Evolutionary conservation across 2,329 filamentous ascomycete species (phyloP), one percentile per base, ranked within the genome.

Genomic region (Microcyclosporella mali): DNA sequence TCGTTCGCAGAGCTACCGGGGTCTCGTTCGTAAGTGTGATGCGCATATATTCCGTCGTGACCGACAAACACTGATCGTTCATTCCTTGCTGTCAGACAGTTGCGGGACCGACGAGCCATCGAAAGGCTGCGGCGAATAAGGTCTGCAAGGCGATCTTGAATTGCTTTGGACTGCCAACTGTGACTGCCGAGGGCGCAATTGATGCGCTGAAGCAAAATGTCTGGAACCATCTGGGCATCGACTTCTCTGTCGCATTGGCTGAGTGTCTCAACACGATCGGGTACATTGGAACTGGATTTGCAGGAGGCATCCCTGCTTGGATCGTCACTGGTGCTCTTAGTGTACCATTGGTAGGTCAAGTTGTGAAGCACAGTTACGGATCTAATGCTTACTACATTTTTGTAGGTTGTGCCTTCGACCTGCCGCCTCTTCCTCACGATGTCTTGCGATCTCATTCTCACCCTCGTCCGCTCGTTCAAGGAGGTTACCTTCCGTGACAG

Each of bases 361-460:
- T 25, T 25, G 21, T 25, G n/a, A 10, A n/a, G 14, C 11, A 33
- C 32, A 18, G 14, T 17, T 10, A 17, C 32, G 10, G 10, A 4
- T 10, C 17, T 4, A 15, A 15, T 17, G 14, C 15, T 15, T 15
- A 33, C 18, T 17, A 17, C 32, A 9, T 14, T 21, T 12, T 21
- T 17, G 11, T 17, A 21, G 9, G 25, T 61, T 9, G 56, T 58
- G 0, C 61, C 60, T n/a, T 50, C 59, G 7, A 61, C 59, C 12
- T 57, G 58, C 29, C 46, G 59, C 21, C 54, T 64, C 38, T 50
- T 64, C 44, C 54, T 64, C 31, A 59, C 60, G 35, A 60, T 60
- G 51, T 52, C 60, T 6, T 59, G 53, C 43, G 61, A 64, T 31
- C 51, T 63, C 40, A 63, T 60, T 25, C 50, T 63, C 14, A 60